phyloP scores from a whole-genome alignment of 2,329 filamentous ascomycete species.

The Cytospora paraplurivora region DNA sequence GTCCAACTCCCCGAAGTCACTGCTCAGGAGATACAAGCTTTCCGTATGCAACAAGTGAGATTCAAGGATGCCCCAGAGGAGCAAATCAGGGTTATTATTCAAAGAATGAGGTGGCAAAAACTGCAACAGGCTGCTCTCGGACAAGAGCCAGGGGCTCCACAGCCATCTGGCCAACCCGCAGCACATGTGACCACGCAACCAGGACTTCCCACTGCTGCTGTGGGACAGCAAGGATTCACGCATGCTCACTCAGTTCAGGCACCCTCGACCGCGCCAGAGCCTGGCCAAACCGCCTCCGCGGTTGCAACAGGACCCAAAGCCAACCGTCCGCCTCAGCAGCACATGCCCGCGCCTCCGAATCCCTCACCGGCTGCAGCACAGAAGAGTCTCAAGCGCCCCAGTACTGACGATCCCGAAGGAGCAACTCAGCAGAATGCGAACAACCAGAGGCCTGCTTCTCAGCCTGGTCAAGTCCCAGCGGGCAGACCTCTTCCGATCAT shows the following conservation, averaged over 20 bases:
- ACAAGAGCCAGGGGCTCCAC: slow-evolving; percentile 25
- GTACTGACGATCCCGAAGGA: slow-evolving; percentile 48
- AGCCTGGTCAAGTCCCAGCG: slow-evolving; percentile 17
- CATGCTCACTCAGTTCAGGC: slow-evolving; percentile 31
- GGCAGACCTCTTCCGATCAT: slow-evolving; percentile 6
- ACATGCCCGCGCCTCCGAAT: slow-evolving; percentile 41
- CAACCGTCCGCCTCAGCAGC: slow-evolving; percentile 38
- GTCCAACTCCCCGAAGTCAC: slow-evolving; percentile 32
- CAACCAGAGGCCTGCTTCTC: slow-evolving; percentile 36
- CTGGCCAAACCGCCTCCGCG: slow-evolving; percentile 32
- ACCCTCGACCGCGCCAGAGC: slow-evolving; percentile 32
- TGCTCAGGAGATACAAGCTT: slow-evolving; percentile 34
- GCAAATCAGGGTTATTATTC: slow-evolving; percentile 30
- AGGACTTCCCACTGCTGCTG: slow-evolving; percentile 4
- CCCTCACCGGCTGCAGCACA: slow-evolving; percentile 43
- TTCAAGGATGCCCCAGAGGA: slow-evolving; percentile 32
- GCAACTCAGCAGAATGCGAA: slow-evolving; percentile 32
- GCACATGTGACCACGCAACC: slow-evolving; percentile 19
- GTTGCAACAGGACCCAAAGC: slow-evolving; percentile 28
- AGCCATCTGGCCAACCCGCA: slow-evolving; percentile 16
- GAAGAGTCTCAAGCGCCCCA: slow-evolving; percentile 56
- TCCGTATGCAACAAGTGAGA: slow-evolving; percentile 33
- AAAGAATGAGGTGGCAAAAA: slow-evolving; percentile 29
- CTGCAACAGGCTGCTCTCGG: slow-evolving; percentile 19
- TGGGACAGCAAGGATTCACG: slow-evolving; percentile 32